Base-by-base conservation (phyloP, 1,284 basidiomycete species). In the Sporisorium iseilematis-ciliati region DNA sequence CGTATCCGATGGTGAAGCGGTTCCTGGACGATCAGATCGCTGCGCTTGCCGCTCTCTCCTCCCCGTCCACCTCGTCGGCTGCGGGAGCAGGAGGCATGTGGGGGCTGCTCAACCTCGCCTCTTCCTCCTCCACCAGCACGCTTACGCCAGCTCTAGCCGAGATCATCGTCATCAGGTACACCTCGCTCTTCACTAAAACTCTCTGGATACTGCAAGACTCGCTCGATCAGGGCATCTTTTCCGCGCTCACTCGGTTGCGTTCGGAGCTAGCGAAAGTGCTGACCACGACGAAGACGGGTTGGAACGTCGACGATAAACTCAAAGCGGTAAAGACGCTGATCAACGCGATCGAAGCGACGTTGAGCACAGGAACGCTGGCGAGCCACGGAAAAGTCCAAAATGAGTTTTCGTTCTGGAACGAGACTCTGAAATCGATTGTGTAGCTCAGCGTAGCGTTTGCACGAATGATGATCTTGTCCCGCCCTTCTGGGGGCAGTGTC, bases 1-100 rank as follows among this genome's bases (percentile, higher is more conserved):
- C 77, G 1, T 84, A 77, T 61, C 81, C 83, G 0, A 42, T 75
- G 2, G 25, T 82, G 23, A 79, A 81, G 41, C 57, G 71, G 12
- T 62, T 65, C 18, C 57, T 83, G 3, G 79, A 82, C 54, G 74
- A 75, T 5, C 77, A 80, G 33, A 74, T 83, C 20, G 26, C 66
- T 20, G 14, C 41, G 2, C 45, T 68, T 12, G 25, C 43, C 11
- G 57, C 54, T n/a, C 62, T 53, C 11, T n/a, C 60, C 42, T 35
- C 65, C 7, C 0, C 63, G 14, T 23, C 48, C 4, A 33, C 58
- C 16, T 7, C 25, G 18, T 42, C 31, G 3, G 10, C 49, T 21
- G 16, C 8, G 18, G 6, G n/a, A 4, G 4, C 29, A 4, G 29
- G 20, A 18, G n/a, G 46, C 3, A 33, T 70, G 43, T 59, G 60